These are phyloP conservation scores for Podospora sp. DNA, from an alignment of 495 filamentous ascomycete genomes.

Conservation along the genomic window DNA sequence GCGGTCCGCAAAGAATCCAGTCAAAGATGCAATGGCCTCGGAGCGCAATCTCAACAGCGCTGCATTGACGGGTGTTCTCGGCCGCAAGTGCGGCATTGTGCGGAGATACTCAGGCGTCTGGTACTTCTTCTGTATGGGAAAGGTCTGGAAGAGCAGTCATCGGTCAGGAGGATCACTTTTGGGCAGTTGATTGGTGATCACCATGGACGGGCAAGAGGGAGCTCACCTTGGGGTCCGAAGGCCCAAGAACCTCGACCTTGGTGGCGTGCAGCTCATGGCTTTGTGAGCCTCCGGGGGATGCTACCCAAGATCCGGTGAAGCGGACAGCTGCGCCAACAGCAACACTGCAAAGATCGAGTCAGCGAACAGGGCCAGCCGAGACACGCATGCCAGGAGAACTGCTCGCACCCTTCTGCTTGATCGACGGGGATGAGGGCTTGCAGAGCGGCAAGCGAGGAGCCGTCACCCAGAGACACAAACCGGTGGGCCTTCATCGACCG, in stretches of 20 bases:
- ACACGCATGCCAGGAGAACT: slow-evolving; percentile 28
- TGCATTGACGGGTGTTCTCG: slow-evolving; percentile 80
- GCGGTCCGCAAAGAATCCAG: slow-evolving; percentile 67
- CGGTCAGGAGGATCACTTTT: slow-evolving; percentile 12
- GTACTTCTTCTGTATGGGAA: slow-evolving; percentile 92
- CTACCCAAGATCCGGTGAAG: slow-evolving; percentile 76
- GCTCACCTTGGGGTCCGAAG: slow-evolving; percentile 75
- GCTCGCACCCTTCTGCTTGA: slow-evolving; percentile 74
- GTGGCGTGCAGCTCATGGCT: slow-evolving; percentile 77
- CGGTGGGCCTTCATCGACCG: slow-evolving; percentile 80
- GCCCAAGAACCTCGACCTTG: slow-evolving; percentile 69
- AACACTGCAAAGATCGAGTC: slow-evolving; percentile 58
- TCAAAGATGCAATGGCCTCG: slow-evolving; percentile 70
- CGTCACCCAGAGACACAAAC: slow-evolving; percentile 87
- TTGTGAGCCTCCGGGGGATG: slow-evolving; percentile 71
- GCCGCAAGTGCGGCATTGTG: slow-evolving; percentile 83
- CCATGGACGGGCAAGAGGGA: slow-evolving; percentile 12
- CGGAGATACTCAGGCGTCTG: slow-evolving; percentile 88
- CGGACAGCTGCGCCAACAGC: slow-evolving; percentile 78
- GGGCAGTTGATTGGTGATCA: not conserved
- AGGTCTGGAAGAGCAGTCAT: slow-evolving; percentile 58
- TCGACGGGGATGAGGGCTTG: slow-evolving; percentile 80
- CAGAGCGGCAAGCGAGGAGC: slow-evolving; percentile 74
- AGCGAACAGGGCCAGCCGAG: slow-evolving; percentile 30
- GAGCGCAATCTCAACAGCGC: slow-evolving; percentile 83